These are phyloP conservation scores for Sanghuangporus baumii DNA, from an alignment of 1,284 basidiomycete species.

Conservation along the genomic window DNA sequence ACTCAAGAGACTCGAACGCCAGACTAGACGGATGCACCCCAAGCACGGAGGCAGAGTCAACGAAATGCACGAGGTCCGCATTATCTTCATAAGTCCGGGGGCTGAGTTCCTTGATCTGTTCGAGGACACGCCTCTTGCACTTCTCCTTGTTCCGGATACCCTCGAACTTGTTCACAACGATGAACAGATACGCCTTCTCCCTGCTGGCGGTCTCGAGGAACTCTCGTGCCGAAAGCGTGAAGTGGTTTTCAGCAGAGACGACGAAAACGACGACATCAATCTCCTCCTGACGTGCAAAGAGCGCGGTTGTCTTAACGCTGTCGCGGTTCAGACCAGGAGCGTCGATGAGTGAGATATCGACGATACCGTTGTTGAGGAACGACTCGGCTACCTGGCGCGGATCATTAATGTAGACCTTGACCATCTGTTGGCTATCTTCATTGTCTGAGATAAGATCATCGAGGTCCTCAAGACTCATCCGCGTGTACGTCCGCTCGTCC, in stretches of 20 bases:
- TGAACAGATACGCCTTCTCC: conserved; percentile 97
- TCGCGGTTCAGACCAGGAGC: conserved; percentile 97
- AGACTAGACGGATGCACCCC: conserved; percentile 60
- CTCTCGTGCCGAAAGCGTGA: conserved; percentile 93
- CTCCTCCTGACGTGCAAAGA: conserved; percentile 96
- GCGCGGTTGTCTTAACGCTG: conserved; percentile 90
- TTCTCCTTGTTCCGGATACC: conserved; percentile 95
- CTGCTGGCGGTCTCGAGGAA: conserved; percentile 92
- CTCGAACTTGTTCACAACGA: conserved; percentile 98
- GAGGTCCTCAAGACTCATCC: conserved; percentile 64
- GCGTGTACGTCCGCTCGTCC: conserved; percentile 76
- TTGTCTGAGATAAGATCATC: conserved; percentile 81
- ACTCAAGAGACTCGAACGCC: conserved; percentile 85
- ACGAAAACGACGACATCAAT: conserved; percentile 99
- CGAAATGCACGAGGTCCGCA: conserved; percentile 95
- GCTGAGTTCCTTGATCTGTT: conserved; percentile 92
- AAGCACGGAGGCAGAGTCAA: conserved; percentile 79
- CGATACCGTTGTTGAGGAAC: conserved; percentile 91
- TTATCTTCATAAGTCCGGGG: conserved; percentile 91
- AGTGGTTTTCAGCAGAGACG: conserved; percentile 97
- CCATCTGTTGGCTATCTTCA: conserved; percentile 62
- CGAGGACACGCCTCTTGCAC: conserved; percentile 84
- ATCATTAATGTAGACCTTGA: conserved; percentile 84
- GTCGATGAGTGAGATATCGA: conserved; percentile 98
- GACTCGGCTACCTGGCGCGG: conserved; percentile 71